Percentiles rank a stretch among this genome's conserved stretches.
Conservation (phyloP, 2,329 filamentous ascomycete genomes). For the Lachnum nothofagi region DNA sequence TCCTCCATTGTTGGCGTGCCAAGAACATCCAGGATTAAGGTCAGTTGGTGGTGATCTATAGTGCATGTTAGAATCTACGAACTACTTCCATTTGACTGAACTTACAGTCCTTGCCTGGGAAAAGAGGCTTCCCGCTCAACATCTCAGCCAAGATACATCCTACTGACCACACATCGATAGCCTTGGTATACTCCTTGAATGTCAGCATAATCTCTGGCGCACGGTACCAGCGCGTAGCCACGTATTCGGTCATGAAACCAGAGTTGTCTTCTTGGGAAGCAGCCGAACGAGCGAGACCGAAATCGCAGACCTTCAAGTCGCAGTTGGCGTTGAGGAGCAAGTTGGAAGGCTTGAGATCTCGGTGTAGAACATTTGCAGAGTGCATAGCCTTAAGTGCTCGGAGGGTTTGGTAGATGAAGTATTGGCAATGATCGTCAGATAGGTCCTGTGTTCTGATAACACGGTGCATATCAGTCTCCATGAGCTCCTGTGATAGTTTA, state of each 20-base stretch:
- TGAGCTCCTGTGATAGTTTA: conserved; percentile 64
- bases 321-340: conserved; percentile 96
- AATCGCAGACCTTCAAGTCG: conserved; percentile 98
- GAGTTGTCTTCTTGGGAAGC: conserved; percentile 98
- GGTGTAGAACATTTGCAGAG: conserved; percentile 94
- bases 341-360: conserved; percentile 96
- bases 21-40: conserved; percentile 91
- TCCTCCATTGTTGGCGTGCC: conserved; percentile 99
- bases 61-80: conserved; percentile 6
- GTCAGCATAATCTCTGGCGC: conserved; percentile 99
- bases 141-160: conserved; percentile 98
- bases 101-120: conserved; percentile 97
- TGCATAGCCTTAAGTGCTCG: conserved; percentile 98
- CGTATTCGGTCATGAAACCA: conserved; percentile 99
- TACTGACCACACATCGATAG: conserved; percentile 98
- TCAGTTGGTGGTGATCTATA: conserved; percentile 92
- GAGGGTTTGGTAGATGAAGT: conserved; percentile 99
- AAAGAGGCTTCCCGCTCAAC: conserved; percentile 95
- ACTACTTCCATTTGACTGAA: conserved; percentile 23
- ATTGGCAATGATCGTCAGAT: conserved; percentile 98
- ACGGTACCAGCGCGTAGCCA: conserved; percentile 97
- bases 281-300: conserved; percentile 89
- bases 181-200: conserved; percentile 99
- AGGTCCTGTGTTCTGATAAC: conserved; percentile 98
- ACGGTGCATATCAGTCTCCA: conserved; percentile 99